Conservation (phyloP, 2,329 filamentous ascomycete species). For the Aspergillus neoniger region DNA sequence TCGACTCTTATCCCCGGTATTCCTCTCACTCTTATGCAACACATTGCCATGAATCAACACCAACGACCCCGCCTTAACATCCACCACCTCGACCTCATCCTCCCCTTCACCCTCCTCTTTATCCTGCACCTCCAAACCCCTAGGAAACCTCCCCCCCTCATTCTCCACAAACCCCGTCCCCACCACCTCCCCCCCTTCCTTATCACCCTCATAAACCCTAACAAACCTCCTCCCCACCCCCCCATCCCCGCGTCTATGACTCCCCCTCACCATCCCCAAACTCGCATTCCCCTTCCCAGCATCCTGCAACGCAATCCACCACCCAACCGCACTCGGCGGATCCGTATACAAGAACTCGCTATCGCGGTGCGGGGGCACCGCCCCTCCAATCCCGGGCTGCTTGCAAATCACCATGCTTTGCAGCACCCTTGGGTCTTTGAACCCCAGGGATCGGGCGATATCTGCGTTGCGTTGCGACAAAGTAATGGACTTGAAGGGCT, state of each 20-base stretch:
- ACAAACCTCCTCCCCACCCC: constrained; percentile 76
- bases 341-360: constrained; percentile 89
- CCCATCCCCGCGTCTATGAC: constrained; percentile 42
- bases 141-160: constrained; percentile 64
- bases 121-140: constrained; percentile 48
- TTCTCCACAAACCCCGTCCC: constrained; percentile 73
- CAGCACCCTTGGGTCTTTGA: constrained; percentile 72
- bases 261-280: constrained; percentile 81
- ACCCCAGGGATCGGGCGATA: constrained; percentile 72
- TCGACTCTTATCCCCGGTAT: constrained; percentile 78
- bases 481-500: constrained; percentile 62
- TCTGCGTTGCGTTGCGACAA: constrained; percentile 53
- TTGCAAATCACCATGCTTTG: constrained; percentile 99
- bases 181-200: constrained; percentile 40
- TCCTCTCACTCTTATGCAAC: constrained; percentile 94
- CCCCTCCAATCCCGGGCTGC: constrained; percentile 91
- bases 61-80: constrained; percentile 87
- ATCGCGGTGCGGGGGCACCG: constrained; percentile 89
- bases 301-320: constrained; percentile 97
- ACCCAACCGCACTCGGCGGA: constrained; percentile 85
- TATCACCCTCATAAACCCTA: constrained; percentile 42
- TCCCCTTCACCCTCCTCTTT: constrained; percentile 35
- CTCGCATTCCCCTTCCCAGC: constrained; percentile 85
- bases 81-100: constrained; percentile 69
- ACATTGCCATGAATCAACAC: constrained; percentile 95